Base-by-base conservation (phyloP, 495 filamentous ascomycete genomes). In the Aspergillus bridgeri region DNA sequence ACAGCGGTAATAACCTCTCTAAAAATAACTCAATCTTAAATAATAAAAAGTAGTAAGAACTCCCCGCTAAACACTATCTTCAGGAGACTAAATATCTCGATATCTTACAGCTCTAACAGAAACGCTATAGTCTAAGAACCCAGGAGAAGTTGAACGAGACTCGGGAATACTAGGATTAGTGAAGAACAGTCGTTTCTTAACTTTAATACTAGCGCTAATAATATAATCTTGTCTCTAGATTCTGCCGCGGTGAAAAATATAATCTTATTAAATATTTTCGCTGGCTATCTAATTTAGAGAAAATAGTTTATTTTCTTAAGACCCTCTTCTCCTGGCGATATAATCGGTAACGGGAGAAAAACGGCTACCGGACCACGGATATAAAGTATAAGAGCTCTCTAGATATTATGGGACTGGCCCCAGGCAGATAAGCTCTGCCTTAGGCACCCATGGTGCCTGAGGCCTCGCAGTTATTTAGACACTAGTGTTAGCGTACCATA, bases 281-380 rank as follows among this genome's bases (percentile, higher is more conserved):
- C 25, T 65, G 47, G 59, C 51, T 71, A 56, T 70, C 64, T 53
- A 53, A 70, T 54, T 67, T 48, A 25, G 59, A 69, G 55, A 58
- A 70, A 51, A 71, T 58, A 8, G 55, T 73, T 44, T 49, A 50
- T 48, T 74, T 72, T 61, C 63, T 75, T 3, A 60, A 64, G 42
- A 60, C 60, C 51, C 67, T 72, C 58, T 68, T 71, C 43, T 57
- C 56, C 57, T 76, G 56, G 68, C 59, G 56, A 48, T 74, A 58
- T 48, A 55, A 72, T 57, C 22, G 60, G 43, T 60, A 64, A 60
- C 58, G n/a, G n/a, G 61, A 22, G 68, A 69, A 27, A 78, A 78
- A 59, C 62, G 72, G 47, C 63, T 67, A 48, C 53, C 63, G 44
- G 58, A 58, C n/a, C 62, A 7, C 25, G 25, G 25, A 7, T 27